Conservation (phyloP, 2,329 filamentous ascomycete genomes). For the Scedosporium minutisporum region DNA sequence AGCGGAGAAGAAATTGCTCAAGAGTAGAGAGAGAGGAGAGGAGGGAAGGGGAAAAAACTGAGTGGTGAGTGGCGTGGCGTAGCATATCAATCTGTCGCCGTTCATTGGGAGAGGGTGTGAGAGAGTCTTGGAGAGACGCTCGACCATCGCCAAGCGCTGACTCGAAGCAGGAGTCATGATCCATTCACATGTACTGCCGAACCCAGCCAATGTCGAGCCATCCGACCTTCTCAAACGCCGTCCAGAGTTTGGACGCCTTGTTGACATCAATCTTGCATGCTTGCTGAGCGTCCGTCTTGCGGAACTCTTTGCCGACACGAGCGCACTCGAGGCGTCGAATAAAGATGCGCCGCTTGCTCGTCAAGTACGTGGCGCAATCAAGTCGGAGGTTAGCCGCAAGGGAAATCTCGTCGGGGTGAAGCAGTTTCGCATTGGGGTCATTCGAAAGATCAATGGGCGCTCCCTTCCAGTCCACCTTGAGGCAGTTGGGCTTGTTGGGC, state of each 20-base stretch:
- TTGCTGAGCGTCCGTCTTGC: slow-evolving; percentile 91
- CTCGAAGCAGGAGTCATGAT: not conserved
- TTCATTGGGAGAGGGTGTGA: not conserved
- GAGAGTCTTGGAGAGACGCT: no score
- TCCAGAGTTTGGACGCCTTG: slow-evolving; percentile 89
- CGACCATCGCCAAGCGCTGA: no score
- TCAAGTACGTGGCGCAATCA: slow-evolving; percentile 80
- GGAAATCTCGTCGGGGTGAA: slow-evolving; percentile 69
- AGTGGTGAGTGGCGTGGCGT: not conserved
- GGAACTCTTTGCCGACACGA: slow-evolving; percentile 68
- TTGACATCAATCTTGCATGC: slow-evolving; percentile 98
- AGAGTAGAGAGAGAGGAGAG: not conserved
- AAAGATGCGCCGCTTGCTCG: slow-evolving; percentile 89
- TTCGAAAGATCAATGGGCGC: slow-evolving; percentile 64
- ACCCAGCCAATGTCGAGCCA: slow-evolving; percentile 59
- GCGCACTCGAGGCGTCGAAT: slow-evolving; percentile 60
- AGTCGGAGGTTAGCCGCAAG: slow-evolving; percentile 73
- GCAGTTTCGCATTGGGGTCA: slow-evolving; percentile 58
- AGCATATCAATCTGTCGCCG: not conserved
- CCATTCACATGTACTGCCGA: slow-evolving; percentile 9
- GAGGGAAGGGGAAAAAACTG: not conserved
- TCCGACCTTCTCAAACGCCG: slow-evolving; percentile 75
- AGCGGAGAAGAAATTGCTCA: no score
- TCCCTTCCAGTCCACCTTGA: slow-evolving; percentile 85
- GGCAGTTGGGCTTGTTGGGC: slow-evolving; percentile 54